Evolutionary conservation across 1,284 basidiomycete species (phyloP), one percentile per base, ranked within the genome.

Genomic region (Phylloporus gajari): DNA sequence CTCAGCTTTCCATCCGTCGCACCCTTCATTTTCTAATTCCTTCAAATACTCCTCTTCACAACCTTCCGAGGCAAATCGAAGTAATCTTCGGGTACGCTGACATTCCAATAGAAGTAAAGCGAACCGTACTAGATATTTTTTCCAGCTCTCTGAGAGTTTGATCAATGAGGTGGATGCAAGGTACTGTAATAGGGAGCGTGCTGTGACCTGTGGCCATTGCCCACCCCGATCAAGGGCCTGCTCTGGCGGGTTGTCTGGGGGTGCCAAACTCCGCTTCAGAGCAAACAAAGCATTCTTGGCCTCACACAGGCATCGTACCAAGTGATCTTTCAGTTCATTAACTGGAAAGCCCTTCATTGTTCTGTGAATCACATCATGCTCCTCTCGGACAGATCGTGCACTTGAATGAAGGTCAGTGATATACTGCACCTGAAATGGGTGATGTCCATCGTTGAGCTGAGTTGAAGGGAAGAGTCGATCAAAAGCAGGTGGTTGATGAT

Each of bases 71-170:
- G 17, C 21, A 9, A 75, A 40, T 11, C n/a, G 64, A 30, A 78
- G 74, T 3, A 76, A 32, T 62, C 75, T 48, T 42, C 74, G 72
- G 30, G 83, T 76, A 25, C 81, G 82, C 60, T 87, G 86, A 35
- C 81, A 75, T 19, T 61, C 62, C 5, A 87, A 69, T 44, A 83
- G 60, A 3, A 74, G 68, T 58, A 77, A 68, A 3, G 81, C 84
- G 15, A 85, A 72, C 5, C n/a, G 19, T 1, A 73, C 72, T 3
- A 88, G 67, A 25, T 56, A 71, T 1, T 53, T 25, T 40, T 71
- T 71, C 86, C 85, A 87, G 21, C 68, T 44, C 1, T 68, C 32
- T 1, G 73, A 42, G 40, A 70, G 64, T 15, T 12, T 12, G 17
- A 63, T 27, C 3, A 51, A 42, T 12, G 71, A 72, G 11, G 70